phyloP scores from a whole-genome alignment of 257 asterid genomes.

The Perilla frutescens region DNA sequence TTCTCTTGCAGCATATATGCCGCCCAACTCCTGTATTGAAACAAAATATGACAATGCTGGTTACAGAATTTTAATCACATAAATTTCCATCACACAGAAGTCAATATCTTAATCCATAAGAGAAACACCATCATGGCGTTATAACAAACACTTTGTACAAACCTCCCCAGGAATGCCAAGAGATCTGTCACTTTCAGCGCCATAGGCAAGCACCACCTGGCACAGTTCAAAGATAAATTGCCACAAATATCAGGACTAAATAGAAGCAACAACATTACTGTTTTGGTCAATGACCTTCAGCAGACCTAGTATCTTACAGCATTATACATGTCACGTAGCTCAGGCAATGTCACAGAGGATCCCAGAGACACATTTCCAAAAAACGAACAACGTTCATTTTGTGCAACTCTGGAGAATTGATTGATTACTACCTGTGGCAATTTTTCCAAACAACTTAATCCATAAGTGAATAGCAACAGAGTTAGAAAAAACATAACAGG shows the following conservation, averaged over 20 bases:
- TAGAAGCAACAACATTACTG: conserved; percentile 6
- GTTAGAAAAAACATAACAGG: background rate
- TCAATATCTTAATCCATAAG: background rate
- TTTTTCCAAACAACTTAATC: conserved; percentile 48
- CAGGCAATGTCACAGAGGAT: conserved; percentile 68
- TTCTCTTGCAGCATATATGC: conserved; percentile 83
- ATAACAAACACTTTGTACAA: conserved; percentile 23
- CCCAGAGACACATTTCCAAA: conserved; percentile 88
- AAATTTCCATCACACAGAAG: conserved; percentile 17
- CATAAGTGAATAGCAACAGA: conserved; percentile 39
- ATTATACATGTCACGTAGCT: conserved; percentile 81
- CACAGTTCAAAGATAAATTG: conserved; percentile 11
- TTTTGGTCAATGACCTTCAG: conserved; percentile 19
- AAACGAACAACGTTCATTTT: conserved; percentile 78
- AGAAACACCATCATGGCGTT: conserved; percentile 7
- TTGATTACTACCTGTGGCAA: conserved; percentile 80
- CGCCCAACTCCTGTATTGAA: conserved; percentile 58
- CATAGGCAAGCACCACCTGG: conserved; percentile 94
- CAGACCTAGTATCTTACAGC: conserved; percentile 55
- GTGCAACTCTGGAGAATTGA: conserved; percentile 83
- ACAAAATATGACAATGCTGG: conserved; percentile 23
- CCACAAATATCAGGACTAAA: conserved; percentile 20
- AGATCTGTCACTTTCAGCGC: conserved; percentile 92
- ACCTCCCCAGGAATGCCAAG: conserved; percentile 94
- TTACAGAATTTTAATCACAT: conserved; percentile 6